Conservation (phyloP, 2,329 filamentous ascomycete genomes). For the Exophiala xenobiotica region DNA sequence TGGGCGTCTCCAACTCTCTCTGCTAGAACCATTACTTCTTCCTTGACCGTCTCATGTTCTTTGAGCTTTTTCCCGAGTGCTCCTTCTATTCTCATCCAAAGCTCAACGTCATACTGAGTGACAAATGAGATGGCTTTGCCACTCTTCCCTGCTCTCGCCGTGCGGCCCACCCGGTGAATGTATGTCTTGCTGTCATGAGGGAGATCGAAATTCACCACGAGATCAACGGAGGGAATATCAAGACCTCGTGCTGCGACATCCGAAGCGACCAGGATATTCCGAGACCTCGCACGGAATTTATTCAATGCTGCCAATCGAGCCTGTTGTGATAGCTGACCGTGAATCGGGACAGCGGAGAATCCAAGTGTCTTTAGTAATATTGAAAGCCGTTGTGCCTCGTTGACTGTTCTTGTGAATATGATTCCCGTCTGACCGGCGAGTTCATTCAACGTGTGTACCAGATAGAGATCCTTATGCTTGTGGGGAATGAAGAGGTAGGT, state of each 20-base stretch:
- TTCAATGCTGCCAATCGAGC: constrained; percentile 81
- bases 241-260: constrained; percentile 88
- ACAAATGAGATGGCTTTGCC: constrained; percentile 78
- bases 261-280: constrained; percentile 86
- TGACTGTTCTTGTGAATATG: constrained; percentile 88
- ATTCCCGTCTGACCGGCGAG: constrained; percentile 83
- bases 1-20: constrained; percentile 79
- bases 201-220: constrained; percentile 81
- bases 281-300: constrained; percentile 79
- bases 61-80: constrained; percentile 74
- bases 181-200: constrained; percentile 87
- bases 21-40: constrained; percentile 81
- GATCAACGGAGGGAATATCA: constrained; percentile 83
- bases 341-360: constrained; percentile 86
- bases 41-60: constrained; percentile 69
- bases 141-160: constrained; percentile 79
- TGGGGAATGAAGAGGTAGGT: constrained; percentile 83
- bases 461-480: constrained; percentile 83
- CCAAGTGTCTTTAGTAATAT: constrained; percentile 81
- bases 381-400: constrained; percentile 82
- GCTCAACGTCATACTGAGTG: constrained; percentile 83
- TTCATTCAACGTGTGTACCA: constrained; percentile 83
- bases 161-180: constrained; percentile 83
- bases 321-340: constrained; percentile 87
- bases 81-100: constrained; percentile 77